These are phyloP conservation scores for Laguncularia racemosa DNA, from an alignment of 345 rosid genomes.

Conservation along the genomic window DNA sequence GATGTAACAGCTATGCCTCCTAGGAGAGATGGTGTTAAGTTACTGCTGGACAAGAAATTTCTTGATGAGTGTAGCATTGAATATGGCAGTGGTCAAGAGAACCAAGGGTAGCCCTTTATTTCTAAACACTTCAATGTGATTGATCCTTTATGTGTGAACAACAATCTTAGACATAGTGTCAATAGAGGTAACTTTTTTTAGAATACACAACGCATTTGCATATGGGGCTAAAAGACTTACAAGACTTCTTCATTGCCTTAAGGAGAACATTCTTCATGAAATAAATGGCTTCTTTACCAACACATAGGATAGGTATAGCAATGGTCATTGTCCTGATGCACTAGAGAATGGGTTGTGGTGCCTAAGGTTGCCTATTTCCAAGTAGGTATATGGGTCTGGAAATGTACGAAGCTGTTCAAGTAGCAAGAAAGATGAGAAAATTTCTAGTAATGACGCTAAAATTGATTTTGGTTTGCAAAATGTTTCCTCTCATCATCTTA, in stretches of 20 bases:
- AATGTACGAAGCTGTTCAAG: conserved; percentile 29
- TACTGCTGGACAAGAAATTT: conserved; percentile 57
- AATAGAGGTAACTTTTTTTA: conserved; percentile 97
- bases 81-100: conserved; percentile 66
- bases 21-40: conserved; percentile 65
- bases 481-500: conserved; percentile 33
- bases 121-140: conserved; percentile 95
- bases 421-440: conserved; percentile 27
- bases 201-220: conserved; percentile 98
- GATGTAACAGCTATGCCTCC: conserved; percentile 86
- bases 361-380: conserved; percentile 32
- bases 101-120: conserved; percentile 67
- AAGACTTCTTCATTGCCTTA: conserved; percentile 80
- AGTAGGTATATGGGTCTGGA: conserved; percentile 33
- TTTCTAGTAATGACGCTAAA: conserved; percentile 25
- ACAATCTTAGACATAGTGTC: conserved; percentile 99
- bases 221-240: conserved; percentile 94
- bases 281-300: conserved; percentile 81
- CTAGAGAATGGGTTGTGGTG: conserved; percentile 46
- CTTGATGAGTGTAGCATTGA: conserved; percentile 67
- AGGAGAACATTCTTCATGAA: conserved; percentile 61
- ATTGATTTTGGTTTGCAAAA: conserved; percentile 27
- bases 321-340: conserved; percentile 86
- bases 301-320: conserved; percentile 97
- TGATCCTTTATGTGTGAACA: conserved; percentile 92